Evolutionary conservation across 371 early-diverging fungal species (phyloP), one percentile per base, ranked within the genome.

Genomic region (Rhizopus arrhizus): DNA sequence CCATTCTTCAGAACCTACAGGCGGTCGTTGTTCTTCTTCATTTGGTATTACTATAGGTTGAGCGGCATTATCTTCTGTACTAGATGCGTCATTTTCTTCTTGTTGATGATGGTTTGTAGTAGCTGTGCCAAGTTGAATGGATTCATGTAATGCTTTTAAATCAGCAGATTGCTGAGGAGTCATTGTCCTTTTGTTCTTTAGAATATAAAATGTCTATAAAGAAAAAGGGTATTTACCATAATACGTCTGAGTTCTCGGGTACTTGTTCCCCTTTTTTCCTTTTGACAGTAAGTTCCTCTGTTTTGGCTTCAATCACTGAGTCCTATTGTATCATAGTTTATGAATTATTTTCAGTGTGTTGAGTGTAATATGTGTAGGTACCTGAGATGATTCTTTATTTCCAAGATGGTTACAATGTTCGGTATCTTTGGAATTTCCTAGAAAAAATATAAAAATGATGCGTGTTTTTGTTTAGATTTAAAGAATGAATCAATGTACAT

Each of bases 1-100:
- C 96, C 95, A 95, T 60, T 92, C 94, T 11, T 84, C 88, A 7
- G 87, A 85, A 6, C 95, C 95, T 0, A 67, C 80, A 0, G 73
- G 56, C 1, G 87, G 88, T 58, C 87, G 89, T 5, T 47, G 58
- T 10, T 65, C 49, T 35, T 56, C 45, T 43, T 5, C 13, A 11
- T 31, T 56, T 50, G 56, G 12, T 12, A 29, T 43, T 41, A 58
- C 9, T 56, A 56, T 32, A 6, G 38, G 13, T 62, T 42, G 13
- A 36, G 54, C 45, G 33, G 61, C 12, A 40, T 53, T 29, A 16
- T 45, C 47, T 45, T 16, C 16, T 8, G 11, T 9, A 22, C 16
- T 45, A 3, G 11, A 7, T 16, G 46, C 16, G 9, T 45, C 22
- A 11, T 45, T n/a, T 16, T 45, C 15, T 38, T 38, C 40, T 22